A percentile compares a stretch with the other conserved stretches of the same genome.
These are phyloP conservation scores for Paramecium caudatum DNA, from an alignment of 73 alveolate species.

Conservation along the genomic window DNA sequence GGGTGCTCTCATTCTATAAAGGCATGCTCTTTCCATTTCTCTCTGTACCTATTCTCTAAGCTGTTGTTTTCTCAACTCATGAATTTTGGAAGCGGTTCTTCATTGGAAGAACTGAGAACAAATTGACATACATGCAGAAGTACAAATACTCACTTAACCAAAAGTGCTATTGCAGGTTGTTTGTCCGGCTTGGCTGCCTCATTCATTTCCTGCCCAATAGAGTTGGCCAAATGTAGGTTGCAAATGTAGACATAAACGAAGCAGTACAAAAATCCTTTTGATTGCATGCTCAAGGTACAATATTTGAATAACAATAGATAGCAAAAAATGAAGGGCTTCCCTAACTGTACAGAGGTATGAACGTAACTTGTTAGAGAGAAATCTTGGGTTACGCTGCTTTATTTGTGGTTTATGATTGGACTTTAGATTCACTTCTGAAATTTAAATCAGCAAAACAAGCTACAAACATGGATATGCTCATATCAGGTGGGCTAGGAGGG, in stretches of 20 bases:
- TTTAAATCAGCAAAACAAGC: conserved; percentile 26
- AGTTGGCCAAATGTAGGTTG: conserved; percentile 80
- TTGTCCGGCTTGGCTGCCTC: conserved; percentile 75
- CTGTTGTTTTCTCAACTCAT: conserved; percentile 77
- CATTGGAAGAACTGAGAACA: background rate
- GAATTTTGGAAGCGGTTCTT: conserved; percentile 76
- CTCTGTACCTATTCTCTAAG: conserved; percentile 77
- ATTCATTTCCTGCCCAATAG: conserved; percentile 77
- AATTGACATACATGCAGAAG: conserved; percentile 41
- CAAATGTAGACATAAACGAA: conserved; percentile 63
- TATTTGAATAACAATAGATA: conserved; percentile 13
- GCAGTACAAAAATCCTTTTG: conserved; percentile 66
- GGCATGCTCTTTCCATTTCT: conserved; percentile 80
- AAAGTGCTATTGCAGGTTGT: conserved; percentile 75
- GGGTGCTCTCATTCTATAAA: conserved; percentile 73
- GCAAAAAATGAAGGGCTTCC: conserved; percentile 66
- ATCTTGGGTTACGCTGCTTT: conserved; percentile 71
- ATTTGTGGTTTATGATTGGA: conserved; percentile 65
- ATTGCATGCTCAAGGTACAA: conserved; percentile 55
- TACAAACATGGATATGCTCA: conserved; percentile 26
- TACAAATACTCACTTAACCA: background rate
- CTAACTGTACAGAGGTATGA: conserved; percentile 70
- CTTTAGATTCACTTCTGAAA: background rate
- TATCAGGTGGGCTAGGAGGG: conserved; percentile 77
- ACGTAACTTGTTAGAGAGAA: conserved; percentile 68